phyloP scores from a whole-genome alignment of 345 rosid genomes.

The Punica granatum region DNA sequence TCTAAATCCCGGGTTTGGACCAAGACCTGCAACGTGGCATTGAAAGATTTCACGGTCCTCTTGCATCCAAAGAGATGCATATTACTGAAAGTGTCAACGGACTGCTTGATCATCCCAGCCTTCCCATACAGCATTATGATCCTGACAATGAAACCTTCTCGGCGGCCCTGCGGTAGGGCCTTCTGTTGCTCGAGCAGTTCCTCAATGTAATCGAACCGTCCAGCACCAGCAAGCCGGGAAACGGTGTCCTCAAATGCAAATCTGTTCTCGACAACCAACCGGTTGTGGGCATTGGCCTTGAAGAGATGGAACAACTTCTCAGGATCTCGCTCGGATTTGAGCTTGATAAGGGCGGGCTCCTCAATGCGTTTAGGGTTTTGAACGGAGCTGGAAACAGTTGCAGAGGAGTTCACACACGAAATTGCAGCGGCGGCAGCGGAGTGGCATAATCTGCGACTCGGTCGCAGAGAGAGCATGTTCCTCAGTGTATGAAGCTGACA shows the following conservation, averaged over 20 bases:
- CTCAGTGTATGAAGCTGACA: too few species aligned
- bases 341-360: conserved; percentile 64
- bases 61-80: conserved; percentile 59
- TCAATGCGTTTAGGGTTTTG: conserved; percentile 25
- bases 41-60: conserved; percentile 67
- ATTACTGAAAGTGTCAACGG: conserved; percentile 45
- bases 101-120: conserved; percentile 69
- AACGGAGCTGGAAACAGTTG: conserved; percentile 14
- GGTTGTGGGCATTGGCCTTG: conserved; percentile 60
- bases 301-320: conserved; percentile 59
- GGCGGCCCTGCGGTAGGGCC: conserved; percentile 70
- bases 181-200: conserved; percentile 80
- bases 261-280: conserved; percentile 52
- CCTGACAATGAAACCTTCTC: conserved; percentile 76
- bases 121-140: conserved; percentile 78
- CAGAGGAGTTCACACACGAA: conserved; percentile 16
- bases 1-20: conserved; percentile 34
- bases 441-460: conserved; percentile 10
- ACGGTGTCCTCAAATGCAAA: conserved; percentile 73
- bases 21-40: conserved; percentile 62
- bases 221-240: conserved; percentile 60
- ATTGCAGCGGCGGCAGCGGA: conserved; percentile 13
- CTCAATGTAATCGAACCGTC: conserved; percentile 60
- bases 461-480: conserved; percentile 12
- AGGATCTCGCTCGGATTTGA: conserved; percentile 73